Conservation (phyloP, 768 basidiomycete species). For the Hypholoma fasciculare region DNA sequence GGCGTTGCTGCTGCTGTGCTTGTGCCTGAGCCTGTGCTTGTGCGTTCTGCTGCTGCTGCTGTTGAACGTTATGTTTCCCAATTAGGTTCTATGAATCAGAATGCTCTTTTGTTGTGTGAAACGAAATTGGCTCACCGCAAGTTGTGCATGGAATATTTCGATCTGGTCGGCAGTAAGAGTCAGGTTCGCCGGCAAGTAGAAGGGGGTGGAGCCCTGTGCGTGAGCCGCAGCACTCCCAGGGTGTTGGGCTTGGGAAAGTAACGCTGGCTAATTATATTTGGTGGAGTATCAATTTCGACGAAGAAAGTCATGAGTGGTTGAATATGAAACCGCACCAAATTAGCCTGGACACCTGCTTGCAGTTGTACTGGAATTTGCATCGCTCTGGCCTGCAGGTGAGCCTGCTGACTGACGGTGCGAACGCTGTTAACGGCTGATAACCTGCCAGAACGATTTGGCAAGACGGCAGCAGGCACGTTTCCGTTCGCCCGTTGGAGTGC, state of each 20-base stretch:
- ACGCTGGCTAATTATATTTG: constrained; percentile 8
- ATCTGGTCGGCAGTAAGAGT: constrained; percentile 27
- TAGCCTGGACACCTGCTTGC: constrained; percentile 14
- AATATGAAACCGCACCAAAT: constrained; percentile 17
- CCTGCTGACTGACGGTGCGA: constrained; percentile 16
- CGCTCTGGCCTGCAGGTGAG: constrained; percentile 18
- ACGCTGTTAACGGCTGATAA: constrained; percentile 13
- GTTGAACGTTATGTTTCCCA: constrained; percentile 7
- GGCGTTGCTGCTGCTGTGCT: constrained; percentile 15
- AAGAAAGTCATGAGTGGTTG: neutral
- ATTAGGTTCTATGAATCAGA: constrained; percentile 4
- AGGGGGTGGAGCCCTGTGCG: constrained; percentile 11
- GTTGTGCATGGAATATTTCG: constrained; percentile 12
- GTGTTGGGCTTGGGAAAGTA: constrained; percentile 16
- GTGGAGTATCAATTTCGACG: neutral
- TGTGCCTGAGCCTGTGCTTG: constrained; percentile 4
- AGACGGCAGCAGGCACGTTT: constrained; percentile 8
- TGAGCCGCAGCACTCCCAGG: constrained; percentile 13
- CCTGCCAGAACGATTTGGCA: constrained; percentile 18
- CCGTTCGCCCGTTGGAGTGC: constrained; percentile 11
- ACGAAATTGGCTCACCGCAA: constrained; percentile 11
- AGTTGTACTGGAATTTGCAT: constrained; percentile 20
- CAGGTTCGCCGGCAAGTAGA: constrained; percentile 16
- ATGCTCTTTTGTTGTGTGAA: neutral
- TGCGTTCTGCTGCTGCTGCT: constrained; percentile 6